Evolutionary conservation across 108 stramenopile species (phyloP), one percentile per base, ranked within the genome.

Genomic region (Nitzschia inconspicua): DNA sequence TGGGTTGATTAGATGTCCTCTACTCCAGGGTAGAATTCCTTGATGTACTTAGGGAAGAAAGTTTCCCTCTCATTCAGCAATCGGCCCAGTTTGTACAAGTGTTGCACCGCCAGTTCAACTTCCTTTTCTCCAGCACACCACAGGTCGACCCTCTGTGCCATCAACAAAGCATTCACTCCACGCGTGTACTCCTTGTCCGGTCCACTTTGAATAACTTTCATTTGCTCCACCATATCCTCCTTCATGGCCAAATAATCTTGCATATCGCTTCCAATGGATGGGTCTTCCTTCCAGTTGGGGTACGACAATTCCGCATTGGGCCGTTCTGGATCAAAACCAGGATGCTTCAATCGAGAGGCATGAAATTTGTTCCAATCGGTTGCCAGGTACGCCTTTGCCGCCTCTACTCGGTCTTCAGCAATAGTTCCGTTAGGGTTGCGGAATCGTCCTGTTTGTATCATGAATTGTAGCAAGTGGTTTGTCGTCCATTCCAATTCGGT

Each of bases 61-160:
- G 79, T 68, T 57, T 84, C 85, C 49, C 80, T 72, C 47, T 88
- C 85, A 64, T 93, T 90, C 49, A 85, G 75, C 42, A 69, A 64
- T 53, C 73, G 69, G 2, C 86, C 92, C 57, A 93, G 67, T 66
- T 80, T 93, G 72, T 73, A 72, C 68, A 93, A 68, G 60, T 93
- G 92, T 40, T 82, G 73, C 35, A 93, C 79, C n/a, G 92, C 92
- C 25, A 76, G 64, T 79, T 93, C 87, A 35, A 93, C 91, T 66
- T 93, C 91, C 47, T 67, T 66, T 44, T 76, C 76, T 27, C 91
- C 91, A 36, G 91, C 88, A 63, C 91, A 88, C 91, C 91, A 93
- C 29, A 93, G 62, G 49, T 93, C 91, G 14, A 93, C 91, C 56
- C 91, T 61, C 55, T 93, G 91, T 47, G 83, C 85, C 85, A 89